phyloP scores from a whole-genome alignment of 1,139 yeast genomes.

The Geotrichum phurueaensis region DNA sequence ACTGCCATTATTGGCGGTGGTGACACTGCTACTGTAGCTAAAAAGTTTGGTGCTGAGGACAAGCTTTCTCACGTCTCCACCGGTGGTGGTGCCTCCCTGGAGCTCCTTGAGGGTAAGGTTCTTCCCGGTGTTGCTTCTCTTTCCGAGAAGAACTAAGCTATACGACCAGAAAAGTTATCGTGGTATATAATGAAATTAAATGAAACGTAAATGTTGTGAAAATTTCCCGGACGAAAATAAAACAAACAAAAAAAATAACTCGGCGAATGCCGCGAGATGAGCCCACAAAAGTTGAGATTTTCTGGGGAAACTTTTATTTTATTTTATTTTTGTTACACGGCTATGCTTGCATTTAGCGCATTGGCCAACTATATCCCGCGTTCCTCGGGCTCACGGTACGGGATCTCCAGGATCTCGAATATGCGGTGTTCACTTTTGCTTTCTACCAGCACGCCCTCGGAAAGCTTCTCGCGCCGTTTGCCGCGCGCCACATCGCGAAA shows the following conservation, averaged over 20 bases:
- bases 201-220: neutral
- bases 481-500: slow-evolving; percentile 23
- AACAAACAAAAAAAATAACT: neutral
- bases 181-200: neutral
- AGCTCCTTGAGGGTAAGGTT: slow-evolving; percentile 94
- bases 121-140: slow-evolving; percentile 94
- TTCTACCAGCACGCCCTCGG: slow-evolving; percentile 37
- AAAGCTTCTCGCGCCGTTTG: slow-evolving; percentile 9
- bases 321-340: neutral
- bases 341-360: neutral
- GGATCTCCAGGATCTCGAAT: slow-evolving; percentile 44
- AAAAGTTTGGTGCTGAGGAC: slow-evolving; percentile 92
- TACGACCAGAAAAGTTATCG: neutral
- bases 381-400: slow-evolving; percentile 44
- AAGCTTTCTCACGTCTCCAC: slow-evolving; percentile 95
- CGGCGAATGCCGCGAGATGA: neutral
- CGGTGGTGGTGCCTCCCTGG: slow-evolving; percentile 99
- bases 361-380: slow-evolving; percentile 25
- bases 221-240: neutral
- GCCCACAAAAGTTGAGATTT: neutral
- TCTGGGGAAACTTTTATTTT: neutral
- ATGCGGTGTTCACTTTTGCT: slow-evolving; percentile 45
- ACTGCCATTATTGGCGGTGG: slow-evolving; percentile 99
- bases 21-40: slow-evolving; percentile 98
- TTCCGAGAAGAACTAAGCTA: slow-evolving; percentile 50